A percentile compares a stretch with the other conserved stretches of the same genome.
Conservation (phyloP, 1,284 basidiomycete species). For the Ustilago bromivora region DNA sequence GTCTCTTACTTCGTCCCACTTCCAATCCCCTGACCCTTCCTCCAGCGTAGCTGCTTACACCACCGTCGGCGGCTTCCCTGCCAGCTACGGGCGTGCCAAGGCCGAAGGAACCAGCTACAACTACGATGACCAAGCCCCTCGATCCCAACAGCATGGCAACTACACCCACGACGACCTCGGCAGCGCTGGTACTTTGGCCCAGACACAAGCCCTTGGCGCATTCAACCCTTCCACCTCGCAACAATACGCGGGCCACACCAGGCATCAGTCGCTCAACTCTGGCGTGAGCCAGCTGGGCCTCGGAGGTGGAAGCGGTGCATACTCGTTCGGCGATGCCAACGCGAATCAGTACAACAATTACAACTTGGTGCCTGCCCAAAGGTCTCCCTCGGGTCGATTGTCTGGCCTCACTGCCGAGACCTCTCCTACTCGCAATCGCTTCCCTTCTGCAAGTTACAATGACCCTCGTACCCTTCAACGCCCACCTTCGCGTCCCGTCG, state of each 20-base stretch:
- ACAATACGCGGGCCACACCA: conserved; percentile 35
- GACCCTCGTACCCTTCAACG: conserved; percentile 36
- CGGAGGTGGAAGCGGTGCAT: conserved; percentile 25
- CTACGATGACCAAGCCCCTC: conserved; percentile 52
- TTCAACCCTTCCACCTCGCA: conserved; percentile 37
- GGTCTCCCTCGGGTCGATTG: conserved; percentile 32
- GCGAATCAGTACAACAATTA: conserved; percentile 47
- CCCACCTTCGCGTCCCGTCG: conserved; percentile 34
- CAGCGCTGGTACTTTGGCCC: conserved; percentile 27
- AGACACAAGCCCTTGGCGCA: conserved; percentile 41
- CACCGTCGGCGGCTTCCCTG: conserved; percentile 29
- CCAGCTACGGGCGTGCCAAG: conserved; percentile 37
- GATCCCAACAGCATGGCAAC: conserved; percentile 49
- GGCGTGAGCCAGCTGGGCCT: conserved; percentile 42
- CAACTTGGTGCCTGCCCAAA: conserved; percentile 42
- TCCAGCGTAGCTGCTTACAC: conserved; percentile 37
- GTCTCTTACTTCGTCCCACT: conserved; percentile 24
- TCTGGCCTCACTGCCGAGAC: conserved; percentile 25
- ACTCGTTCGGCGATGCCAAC: conserved; percentile 37
- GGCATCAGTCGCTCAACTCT: conserved; percentile 47
- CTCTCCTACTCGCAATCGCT: conserved; percentile 45
- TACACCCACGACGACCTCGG: conserved; percentile 50
- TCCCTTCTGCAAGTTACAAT: conserved; percentile 38
- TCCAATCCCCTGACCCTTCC: conserved; percentile 42
- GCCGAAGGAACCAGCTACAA: conserved; percentile 29